These are phyloP conservation scores for Acacia acuminata DNA, from an alignment of 306 rosid genomes.

Conservation along the genomic window DNA sequence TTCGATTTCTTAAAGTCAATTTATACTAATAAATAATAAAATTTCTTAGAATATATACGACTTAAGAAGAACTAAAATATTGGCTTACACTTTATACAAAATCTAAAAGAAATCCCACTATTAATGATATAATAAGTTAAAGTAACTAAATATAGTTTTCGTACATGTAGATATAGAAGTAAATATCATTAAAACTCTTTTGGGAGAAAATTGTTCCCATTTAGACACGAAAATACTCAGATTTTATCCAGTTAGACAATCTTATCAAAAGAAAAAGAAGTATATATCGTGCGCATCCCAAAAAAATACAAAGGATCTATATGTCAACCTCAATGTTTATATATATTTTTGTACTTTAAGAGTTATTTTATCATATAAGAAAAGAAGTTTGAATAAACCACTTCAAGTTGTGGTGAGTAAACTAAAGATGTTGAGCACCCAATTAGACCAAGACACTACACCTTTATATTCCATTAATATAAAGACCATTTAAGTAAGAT, in stretches of 20 bases:
- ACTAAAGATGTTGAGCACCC: slow-evolving; percentile 7
- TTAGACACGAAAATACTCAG: too few species aligned
- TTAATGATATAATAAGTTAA: not conserved
- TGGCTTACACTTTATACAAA: not conserved
- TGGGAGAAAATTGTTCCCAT: too few species aligned
- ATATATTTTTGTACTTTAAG: not conserved
- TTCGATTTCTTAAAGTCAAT: not conserved
- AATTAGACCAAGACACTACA: slow-evolving; percentile 13
- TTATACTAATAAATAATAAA: not conserved
- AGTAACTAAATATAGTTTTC: too few species aligned
- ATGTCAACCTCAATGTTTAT: not conserved
- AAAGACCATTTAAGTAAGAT: slow-evolving; percentile 2
- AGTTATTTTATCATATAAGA: not conserved
- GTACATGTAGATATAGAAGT: too few species aligned
- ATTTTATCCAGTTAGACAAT: too few species aligned
- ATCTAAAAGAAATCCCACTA: not conserved
- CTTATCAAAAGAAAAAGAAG: not conserved
- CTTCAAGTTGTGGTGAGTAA: not conserved
- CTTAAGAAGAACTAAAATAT: not conserved
- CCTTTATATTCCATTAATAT: slow-evolving; percentile 46
- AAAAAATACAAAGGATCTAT: not conserved
- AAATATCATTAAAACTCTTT: too few species aligned
- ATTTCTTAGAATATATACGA: not conserved
- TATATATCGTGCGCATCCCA: not conserved
- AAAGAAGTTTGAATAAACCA: slow-evolving; percentile 18